Evolutionary conservation across 805 yeast genomes (phyloP), one percentile per base, ranked within the genome.

Genomic region (Candida montana): DNA sequence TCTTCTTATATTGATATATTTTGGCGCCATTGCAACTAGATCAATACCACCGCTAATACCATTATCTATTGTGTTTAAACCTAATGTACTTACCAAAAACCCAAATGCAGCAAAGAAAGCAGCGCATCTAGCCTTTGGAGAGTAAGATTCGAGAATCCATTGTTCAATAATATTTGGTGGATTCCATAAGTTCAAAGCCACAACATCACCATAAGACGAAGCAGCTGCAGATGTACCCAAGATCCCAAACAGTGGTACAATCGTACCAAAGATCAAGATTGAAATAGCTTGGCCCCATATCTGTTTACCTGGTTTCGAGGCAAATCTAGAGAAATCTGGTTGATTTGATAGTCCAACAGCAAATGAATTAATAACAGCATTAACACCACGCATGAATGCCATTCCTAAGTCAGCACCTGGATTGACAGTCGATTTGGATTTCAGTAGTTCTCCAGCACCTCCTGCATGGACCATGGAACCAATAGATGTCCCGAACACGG

Each of bases 1-100:
- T 54, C 87, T 70, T 56, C 78, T 69, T 40, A 78, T 77, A 62
- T 74, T 79, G 55, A 80, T 64, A 60, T 68, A 79, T 44, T 69
- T 71, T 15, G 86, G 85, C 10, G 57, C 55, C 13, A 56, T 44
- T 1, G 64, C 77, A 20, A 75, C 68, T 48, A 75, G 49, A 46
- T 74, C 79, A 62, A 72, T 75, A 15, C 76, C 77, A 11, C 74
- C 76, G 35, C 74, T 62, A 32, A 68, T 59, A 31, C 72, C 68
- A 45, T 69, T 69, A 27, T 67, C 75, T 35, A 68, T 61, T 2
- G 60, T 52, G 45, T 67, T 67, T 35, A 64, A 53, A 9, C 66
- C 59, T 15, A 65, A 30, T 33, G 65, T 68, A n/a, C 67, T 57
- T 6, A 61, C 37, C 30, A 59, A 46, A 48, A 66, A 66, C 2